A percentile compares a stretch with the other conserved stretches of the same genome.
phyloP scores from a whole-genome alignment of 192 early-diverging fungal genomes.

The Podila horticola region DNA sequence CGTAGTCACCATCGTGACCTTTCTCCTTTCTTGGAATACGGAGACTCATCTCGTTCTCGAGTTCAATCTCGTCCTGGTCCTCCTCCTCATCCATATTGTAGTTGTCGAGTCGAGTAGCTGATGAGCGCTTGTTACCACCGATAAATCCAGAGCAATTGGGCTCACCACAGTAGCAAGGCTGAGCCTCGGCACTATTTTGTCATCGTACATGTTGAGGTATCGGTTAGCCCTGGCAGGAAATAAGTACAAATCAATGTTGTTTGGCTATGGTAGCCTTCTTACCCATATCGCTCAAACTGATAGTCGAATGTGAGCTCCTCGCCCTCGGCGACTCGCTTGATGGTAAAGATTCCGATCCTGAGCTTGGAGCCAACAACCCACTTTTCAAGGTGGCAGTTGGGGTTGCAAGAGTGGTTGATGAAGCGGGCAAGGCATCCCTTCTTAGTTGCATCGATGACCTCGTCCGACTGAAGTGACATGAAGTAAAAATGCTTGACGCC shows the following conservation, averaged over 20 bases:
- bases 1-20: constrained; percentile 49
- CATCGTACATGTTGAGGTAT: not conserved
- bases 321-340: constrained; percentile 76
- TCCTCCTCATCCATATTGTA: constrained; percentile 65
- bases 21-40: constrained; percentile 61
- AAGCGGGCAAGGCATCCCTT: constrained; percentile 95
- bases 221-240: not conserved
- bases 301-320: constrained; percentile 99
- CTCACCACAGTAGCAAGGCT: constrained; percentile 93
- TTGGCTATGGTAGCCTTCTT: constrained; percentile 11
- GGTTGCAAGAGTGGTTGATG: constrained; percentile 97
- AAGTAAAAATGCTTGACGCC: constrained; percentile 97
- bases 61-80: constrained; percentile 62
- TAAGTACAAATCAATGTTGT: not conserved
- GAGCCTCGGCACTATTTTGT: constrained; percentile 77
- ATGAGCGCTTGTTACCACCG: constrained; percentile 82
- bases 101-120: constrained; percentile 58
- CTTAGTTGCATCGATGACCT: constrained; percentile 95
- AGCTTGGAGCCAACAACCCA: constrained; percentile 93
- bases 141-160: constrained; percentile 90
- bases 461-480: constrained; percentile 94
- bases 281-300: constrained; percentile 96
- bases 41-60: constrained; percentile 65
- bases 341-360: constrained; percentile 97
- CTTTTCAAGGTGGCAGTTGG: constrained; percentile 95